Evolutionary conservation across 805 yeast genomes (phyloP).

Genomic region (Cyberlindnera euphorbiiphila): DNA sequence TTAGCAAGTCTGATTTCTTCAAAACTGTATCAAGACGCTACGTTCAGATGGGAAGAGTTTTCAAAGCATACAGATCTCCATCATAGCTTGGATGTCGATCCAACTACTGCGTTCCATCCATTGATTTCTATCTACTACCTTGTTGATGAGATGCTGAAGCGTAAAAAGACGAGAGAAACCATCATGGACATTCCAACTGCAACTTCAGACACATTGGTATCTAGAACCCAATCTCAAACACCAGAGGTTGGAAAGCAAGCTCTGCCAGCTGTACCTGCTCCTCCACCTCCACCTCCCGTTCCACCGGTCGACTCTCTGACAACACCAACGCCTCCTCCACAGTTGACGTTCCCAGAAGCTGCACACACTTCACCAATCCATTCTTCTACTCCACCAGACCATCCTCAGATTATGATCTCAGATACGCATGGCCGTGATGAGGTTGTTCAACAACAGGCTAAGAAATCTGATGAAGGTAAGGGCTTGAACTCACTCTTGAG

Average conservation of each 20-base stretch:
- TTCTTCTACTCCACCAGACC: slow-evolving; percentile 38
- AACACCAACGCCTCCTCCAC: slow-evolving; percentile 39
- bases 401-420: slow-evolving; percentile 37
- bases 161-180: slow-evolving; percentile 59
- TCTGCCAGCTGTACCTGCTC: neutral
- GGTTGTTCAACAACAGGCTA: slow-evolving; percentile 31
- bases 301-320: slow-evolving; percentile 1
- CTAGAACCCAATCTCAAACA: neutral
- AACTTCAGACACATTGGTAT: slow-evolving; percentile 7
- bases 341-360: slow-evolving; percentile 44
- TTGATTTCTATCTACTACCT: slow-evolving; percentile 80
- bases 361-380: slow-evolving; percentile 48
- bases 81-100: slow-evolving; percentile 34
- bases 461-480: slow-evolving; percentile 29
- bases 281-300: neutral
- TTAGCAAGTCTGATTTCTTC: slow-evolving; percentile 58
- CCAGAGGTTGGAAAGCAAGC: neutral
- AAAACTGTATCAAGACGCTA: slow-evolving; percentile 59
- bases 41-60: slow-evolving; percentile 51
- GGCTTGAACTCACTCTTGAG: slow-evolving; percentile 29
- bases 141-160: slow-evolving; percentile 76
- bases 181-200: slow-evolving; percentile 26
- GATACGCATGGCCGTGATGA: slow-evolving; percentile 36
- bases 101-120: slow-evolving; percentile 86
- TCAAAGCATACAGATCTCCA: slow-evolving; percentile 10